Evolutionary conservation across 2,329 filamentous ascomycete species (phyloP), one percentile per base, ranked within the genome.

Genomic region (Arthrobotrys sinensis): DNA sequence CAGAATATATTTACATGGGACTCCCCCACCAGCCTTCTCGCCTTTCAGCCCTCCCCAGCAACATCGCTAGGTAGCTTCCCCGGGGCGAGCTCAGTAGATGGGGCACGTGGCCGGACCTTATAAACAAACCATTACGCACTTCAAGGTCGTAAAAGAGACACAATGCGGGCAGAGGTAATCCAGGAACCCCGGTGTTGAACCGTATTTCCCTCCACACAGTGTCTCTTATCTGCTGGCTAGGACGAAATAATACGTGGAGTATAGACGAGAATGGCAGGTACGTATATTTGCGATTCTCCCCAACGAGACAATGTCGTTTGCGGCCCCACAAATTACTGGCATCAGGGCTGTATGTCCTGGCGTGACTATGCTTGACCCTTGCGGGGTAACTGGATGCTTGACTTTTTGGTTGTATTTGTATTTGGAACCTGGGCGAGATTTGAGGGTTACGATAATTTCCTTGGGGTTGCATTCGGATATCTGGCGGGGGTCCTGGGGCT

Each of bases 281-380:
- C 0, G 10, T 36, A 6, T 28, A 45, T 32, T 65, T 48, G 21
- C 45, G 52, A 40, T 32, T 38, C 16, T 38, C 72, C 72, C 72
- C 57, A 76, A 76, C 72, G 36, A 76, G 60, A 70, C 70, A 69
- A 32, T 46, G 10, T 68, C 55, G 43, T 62, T 60, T 63, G 21
- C 57, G 55, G 50, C 72, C 72, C 72, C 72, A 70, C 72, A 76
- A 60, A 48, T 34, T 34, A 16, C 65, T 40, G 11, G 72, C 57
- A 65, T 70, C 72, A 70, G 24, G 72, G 72, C 8, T 76, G 3
- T 65, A n/a, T 34, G 16, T 38, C 34, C 34, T 76, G 72, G 64
- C 65, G 65, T 76, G 72, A 76, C 57, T 50, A 60, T 63, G 21
- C 38, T 50, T 45, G 43, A 57, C n/a, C 14, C 48, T 4, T n/a